A percentile compares a stretch with the other conserved stretches of the same genome.
Evolutionary conservation across 2,329 filamentous ascomycete genomes (phyloP).

Genomic region (Fusarium buharicum): DNA sequence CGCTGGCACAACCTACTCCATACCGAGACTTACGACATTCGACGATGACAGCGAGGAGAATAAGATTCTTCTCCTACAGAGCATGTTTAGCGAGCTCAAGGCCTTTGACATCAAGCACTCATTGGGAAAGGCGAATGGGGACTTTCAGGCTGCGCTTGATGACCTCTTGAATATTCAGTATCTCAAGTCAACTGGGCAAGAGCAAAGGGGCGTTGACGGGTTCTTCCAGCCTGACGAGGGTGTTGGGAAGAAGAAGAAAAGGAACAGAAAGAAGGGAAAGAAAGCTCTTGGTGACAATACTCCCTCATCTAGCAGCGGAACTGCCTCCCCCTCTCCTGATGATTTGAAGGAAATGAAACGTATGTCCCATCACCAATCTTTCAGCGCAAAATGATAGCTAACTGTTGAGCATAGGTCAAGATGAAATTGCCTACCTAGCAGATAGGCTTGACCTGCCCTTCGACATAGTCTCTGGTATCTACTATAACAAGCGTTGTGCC

Average conservation of each 20-base stretch:
- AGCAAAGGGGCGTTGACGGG: conserved; percentile 81
- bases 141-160: conserved; percentile 78
- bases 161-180: conserved; percentile 82
- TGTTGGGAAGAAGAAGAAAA: conserved; percentile 54
- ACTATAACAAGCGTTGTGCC: conserved; percentile 52
- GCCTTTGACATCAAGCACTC: conserved; percentile 72
- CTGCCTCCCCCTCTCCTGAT: conserved; percentile 26
- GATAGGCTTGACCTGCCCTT: conserved; percentile 56
- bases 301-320: conserved; percentile 29
- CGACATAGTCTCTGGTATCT: conserved; percentile 55
- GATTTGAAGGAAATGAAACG: conserved; percentile 46
- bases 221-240: conserved; percentile 71
- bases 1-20: conserved; percentile 32
- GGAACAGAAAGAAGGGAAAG: conserved; percentile 49
- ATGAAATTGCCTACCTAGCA: conserved; percentile 58
- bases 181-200: conserved; percentile 73
- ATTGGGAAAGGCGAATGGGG: conserved; percentile 73
- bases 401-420: conserved; percentile 44
- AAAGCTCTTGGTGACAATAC: conserved; percentile 20
- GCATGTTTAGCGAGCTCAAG: conserved; percentile 78
- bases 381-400: not conserved
- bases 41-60: conserved; percentile 62
- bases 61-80: conserved; percentile 71
- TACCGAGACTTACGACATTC: conserved; percentile 50
- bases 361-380: conserved; percentile 24